Evolutionary conservation across 441 rosid species (phyloP), one percentile per base, ranked within the genome.

Genomic region (Breynia disticha): DNA sequence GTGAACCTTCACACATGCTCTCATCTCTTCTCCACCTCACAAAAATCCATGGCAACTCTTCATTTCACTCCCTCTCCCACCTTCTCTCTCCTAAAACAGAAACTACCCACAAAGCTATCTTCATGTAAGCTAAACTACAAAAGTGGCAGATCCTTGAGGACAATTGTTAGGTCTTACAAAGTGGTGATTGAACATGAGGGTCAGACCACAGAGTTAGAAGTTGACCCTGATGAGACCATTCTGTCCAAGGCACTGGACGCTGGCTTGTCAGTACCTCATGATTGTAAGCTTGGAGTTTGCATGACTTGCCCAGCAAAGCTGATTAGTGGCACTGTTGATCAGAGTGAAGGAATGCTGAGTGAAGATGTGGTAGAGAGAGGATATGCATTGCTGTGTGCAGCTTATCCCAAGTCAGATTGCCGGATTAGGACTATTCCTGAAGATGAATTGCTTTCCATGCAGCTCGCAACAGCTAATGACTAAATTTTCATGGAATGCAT

Each of bases 241-340:
- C 71, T 87, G 13, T 71, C 90, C 15, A 90, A 82, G 76, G 98
- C 95, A 17, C 17, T 91, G 65, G 96, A 84, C 54, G 67, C 73
- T 3, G 98, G 96, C 9, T 44, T 85, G 55, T 52, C 67, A 7
- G 84, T 86, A 16, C 89, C 95, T 0, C 82, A 91, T 59, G 98
- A 87, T 59, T 87, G 98, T 73, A 80, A 83, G 42, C 96, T 91
- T 50, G 98, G 98, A n/a, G 98, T 91, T 28, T 91, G 96, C 80
- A 91, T 91, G 98, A 91, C 98, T 35, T 91, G 96, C 72, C 98
- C 98, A 3, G 98, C 98, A 32, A 75, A 69, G 66, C 81, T 91
- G 9, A 42, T 82, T 3, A 62, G 74, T 21, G 94, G 97, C 12
- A 47, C 75, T 0, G 94, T 91, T 10, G 94, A 90, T 73, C 94